A percentile compares a stretch with the other conserved stretches of the same genome.
phyloP scores from a whole-genome alignment of 2,329 filamentous ascomycete genomes.

The Mycosphaerella arachidis region DNA sequence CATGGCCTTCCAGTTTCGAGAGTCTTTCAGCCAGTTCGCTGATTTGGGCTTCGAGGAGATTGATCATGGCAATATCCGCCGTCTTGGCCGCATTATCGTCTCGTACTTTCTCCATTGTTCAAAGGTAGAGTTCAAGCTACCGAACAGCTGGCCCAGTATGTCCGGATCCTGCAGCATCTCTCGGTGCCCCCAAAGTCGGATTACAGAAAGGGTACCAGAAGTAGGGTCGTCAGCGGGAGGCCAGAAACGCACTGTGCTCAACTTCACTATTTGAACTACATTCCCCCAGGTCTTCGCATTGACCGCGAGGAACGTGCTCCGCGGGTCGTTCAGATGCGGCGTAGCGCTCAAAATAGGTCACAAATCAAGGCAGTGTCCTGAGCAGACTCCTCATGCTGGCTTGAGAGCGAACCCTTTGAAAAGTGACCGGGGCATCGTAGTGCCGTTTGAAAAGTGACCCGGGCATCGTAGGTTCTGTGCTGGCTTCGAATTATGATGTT shows the following conservation, averaged over 20 bases:
- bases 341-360: neutral
- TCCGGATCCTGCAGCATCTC: neutral
- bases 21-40: neutral
- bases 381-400: neutral
- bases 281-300: neutral
- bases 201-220: neutral
- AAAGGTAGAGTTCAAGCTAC: neutral
- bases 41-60: conserved; percentile 4
- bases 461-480: neutral
- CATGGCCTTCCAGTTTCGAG: neutral
- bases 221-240: neutral
- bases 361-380: neutral
- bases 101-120: neutral
- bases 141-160: neutral
- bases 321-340: neutral
- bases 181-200: neutral
- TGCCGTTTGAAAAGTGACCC: neutral
- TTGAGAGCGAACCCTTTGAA: neutral
- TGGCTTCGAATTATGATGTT: neutral
- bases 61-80: conserved; percentile 1
- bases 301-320: neutral
- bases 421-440: neutral
- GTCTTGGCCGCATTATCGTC: neutral
- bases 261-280: neutral
- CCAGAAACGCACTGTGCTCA: neutral